Evolutionary conservation across 257 asterid genomes (phyloP), one percentile per base, ranked within the genome.

Genomic region (Solanum clarkiae): DNA sequence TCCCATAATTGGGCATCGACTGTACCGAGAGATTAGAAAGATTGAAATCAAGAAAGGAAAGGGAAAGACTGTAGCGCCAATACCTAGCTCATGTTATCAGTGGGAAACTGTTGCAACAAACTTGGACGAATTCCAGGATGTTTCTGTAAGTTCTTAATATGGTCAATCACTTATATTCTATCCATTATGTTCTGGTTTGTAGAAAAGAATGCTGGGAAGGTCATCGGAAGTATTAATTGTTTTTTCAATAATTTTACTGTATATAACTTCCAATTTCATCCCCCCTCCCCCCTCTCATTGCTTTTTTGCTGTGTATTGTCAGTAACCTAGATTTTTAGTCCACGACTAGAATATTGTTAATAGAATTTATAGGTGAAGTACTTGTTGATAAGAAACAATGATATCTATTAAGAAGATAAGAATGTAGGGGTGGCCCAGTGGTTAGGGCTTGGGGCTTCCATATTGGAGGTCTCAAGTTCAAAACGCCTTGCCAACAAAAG

Each of bases 41-140:
- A 92, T 93, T 56, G 98, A 97, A 92, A 97, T 91, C 91, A 94
- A 92, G 89, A 96, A 92, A 90, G 97, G 94, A 49, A 97, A 94
- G 90, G 99, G 99, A 82, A 92, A 86, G 87, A 93, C 53, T 84
- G 88, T 94, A 54, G 94, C 93, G 1, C 94, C 94, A 13, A 93
- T 97, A 90, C 92, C 97, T 45, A 89, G 83, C 89, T 94, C 98
- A 65, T 95, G 94, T 86, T 97, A 94, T 89, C 95, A 92, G 81
- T 97, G 98, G 99, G 98, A 94, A 89, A 90, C 99, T 84, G 98
- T 92, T 80, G 98, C 98, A 36, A 94, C 98, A 77, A 97, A 92
- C 89, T 92, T 97, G 59, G 98, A 97, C 69, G 99, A 97, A 88
- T 97, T 97, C 89, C 89, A 84, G 82, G 90, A 87, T 89, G 99